Base-by-base conservation (phyloP, 208 protist genomes). In the Acanthamoeba royreba region DNA sequence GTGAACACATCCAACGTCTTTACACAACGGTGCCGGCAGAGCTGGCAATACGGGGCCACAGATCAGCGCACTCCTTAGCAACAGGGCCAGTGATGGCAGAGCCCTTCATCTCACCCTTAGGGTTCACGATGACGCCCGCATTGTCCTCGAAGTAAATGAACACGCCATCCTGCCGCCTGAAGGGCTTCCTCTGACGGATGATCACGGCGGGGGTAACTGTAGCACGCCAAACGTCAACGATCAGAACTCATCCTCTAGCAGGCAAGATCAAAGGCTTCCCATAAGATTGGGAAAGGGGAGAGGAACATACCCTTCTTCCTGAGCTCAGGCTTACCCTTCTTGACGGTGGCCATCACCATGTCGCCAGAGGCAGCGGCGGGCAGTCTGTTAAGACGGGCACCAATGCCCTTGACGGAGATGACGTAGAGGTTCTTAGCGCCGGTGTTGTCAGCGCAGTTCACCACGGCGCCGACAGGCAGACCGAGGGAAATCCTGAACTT, bases 401-500 rank as follows among this genome's bases (percentile, higher is more conserved):
- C 98, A 95, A 99, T 98, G 77, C 98, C 98, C 96, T 98, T 99
- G 61, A 99, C 99, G 94, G 99, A 97, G 95, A 99, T 99, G 95
- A 99, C 97, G 97, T 99, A 99, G 88, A 99, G 97, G 97, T 99
- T 99, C 98, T 99, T 99, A 94, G 99, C 99, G 63, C 99, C 99
- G 77, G 99, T 99, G 98, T 99, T 99, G 97, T 99, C 99, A 87
- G 99, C 99, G 96, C 99, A 99, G 98, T 99, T 99, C 92, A 99
- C 98, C 47, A 99, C 98, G 33, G 99, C 99, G 90, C 97, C 98
- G 69, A 99, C 98, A 96, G 99, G 99, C 66, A 99, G 98, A 98
- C 98, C 99, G 79, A 99, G 97, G 93, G 99, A 98, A 74, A 99
- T 99, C 95, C 99, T 97, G 97, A 99, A 99, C 97, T 99, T 99